Evolutionary conservation across 2,329 filamentous ascomycete species (phyloP), one percentile per base, ranked within the genome.

Genomic region (Emergomyces orientalis): DNA sequence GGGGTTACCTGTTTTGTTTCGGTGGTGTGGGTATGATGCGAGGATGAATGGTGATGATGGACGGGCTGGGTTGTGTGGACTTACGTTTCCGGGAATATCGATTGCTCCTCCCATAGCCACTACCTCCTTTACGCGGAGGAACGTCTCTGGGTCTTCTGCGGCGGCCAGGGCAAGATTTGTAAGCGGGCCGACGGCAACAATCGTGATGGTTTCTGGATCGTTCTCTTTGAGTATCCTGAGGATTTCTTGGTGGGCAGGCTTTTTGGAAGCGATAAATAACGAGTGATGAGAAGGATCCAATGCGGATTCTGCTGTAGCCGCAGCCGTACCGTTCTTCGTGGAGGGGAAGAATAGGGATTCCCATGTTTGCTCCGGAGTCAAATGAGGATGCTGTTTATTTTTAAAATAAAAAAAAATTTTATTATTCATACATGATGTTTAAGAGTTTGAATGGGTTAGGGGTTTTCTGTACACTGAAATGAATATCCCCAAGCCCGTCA

Each of bases 21-120:
- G 13, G 22, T 4, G 51, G 34, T 17, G 49, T 30, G 17, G 43
- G 14, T 43, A n/a, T 37, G 59, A 22, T 25, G 19, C 14, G 41
- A 7, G 25, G n/a, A 1, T 30, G 32, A 25, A 9, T 9, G 43
- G 30, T 57, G 9, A 30, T 11, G 41, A 22, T 45, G 5, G 5
- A 9, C 2, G 45, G 45, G 6, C 19, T 47, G 14, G 25, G 14
- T 52, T 14, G 37, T 49, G 11, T 19, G 17, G 41, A 55, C 86
- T 87, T 71, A 90, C 86, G 75, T 99, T 99, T 68, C 94, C 94
- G 59, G 86, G 83, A 54, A 86, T 78, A 64, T 89, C 82, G 61
- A 99, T 84, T 30, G 90, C 87, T 64, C 94, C 94, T 64, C 93
- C 94, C 94, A 99, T 99, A 56, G 97, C 89, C 3, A 96, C 88